These are phyloP conservation scores for Neocucurbitaria cava DNA, from an alignment of 2,329 filamentous ascomycete species.

Conservation along the genomic window DNA sequence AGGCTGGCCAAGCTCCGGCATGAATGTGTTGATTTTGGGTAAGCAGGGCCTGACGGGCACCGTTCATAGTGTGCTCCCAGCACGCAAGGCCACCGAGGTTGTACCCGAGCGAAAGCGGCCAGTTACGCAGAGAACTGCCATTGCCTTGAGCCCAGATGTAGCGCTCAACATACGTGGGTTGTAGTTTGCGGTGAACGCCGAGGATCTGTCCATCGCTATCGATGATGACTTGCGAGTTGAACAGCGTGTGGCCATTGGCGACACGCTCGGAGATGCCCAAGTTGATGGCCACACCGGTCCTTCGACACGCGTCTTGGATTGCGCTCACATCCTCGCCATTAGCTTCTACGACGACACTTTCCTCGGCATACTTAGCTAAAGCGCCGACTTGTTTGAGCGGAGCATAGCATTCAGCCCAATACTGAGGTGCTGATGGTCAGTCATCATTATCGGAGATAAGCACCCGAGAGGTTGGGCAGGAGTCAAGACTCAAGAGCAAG, in stretches of 20 bases:
- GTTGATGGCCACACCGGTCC: conserved; percentile 40
- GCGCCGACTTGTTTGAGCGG: conserved; percentile 44
- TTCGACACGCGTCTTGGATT: conserved; percentile 43
- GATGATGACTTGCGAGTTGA: conserved; percentile 47
- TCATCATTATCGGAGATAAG: background rate
- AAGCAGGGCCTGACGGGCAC: conserved; percentile 46
- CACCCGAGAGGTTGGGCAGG: background rate
- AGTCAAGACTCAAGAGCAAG: too few relatives aligned
- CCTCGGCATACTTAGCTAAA: conserved; percentile 42
- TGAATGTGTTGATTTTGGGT: conserved; percentile 47
- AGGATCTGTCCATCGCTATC: conserved; percentile 43
- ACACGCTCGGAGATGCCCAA: conserved; percentile 47
- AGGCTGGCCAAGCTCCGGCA: conserved; percentile 48
- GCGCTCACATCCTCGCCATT: conserved; percentile 38
- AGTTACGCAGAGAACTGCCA: conserved; percentile 41
- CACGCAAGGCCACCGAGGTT: conserved; percentile 47
- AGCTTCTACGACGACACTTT: conserved; percentile 45
- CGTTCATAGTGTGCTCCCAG: conserved; percentile 51
- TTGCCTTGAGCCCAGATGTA: conserved; percentile 46
- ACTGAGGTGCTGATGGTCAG: conserved; percentile 28
- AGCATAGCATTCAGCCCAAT: conserved; percentile 47
- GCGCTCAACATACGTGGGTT: conserved; percentile 47
- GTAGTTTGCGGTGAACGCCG: conserved; percentile 48
- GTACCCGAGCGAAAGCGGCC: conserved; percentile 38
- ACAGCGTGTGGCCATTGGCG: conserved; percentile 41